Evolutionary conservation across 352 stramenopile species (phyloP), one percentile per base, ranked within the genome.

Genomic region (Phytophthora macrochlamydospora): DNA sequence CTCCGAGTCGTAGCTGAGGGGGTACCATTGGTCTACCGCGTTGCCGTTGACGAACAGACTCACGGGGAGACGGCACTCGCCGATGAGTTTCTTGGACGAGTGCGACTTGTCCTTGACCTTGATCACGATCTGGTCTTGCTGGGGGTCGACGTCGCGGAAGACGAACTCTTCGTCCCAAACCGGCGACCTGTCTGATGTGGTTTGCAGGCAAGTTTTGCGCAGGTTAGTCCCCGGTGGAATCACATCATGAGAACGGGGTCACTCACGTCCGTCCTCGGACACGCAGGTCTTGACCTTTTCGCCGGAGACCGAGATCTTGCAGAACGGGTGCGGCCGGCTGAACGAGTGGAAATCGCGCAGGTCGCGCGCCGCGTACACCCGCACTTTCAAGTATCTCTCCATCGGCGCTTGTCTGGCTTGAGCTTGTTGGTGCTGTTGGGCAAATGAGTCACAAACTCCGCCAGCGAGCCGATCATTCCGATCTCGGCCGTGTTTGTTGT

Each of bases 51-150:
- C 57, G 32, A 95, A 92, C 76, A 90, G 91, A 59, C 77, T 92
- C 40, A 95, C 51, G n/a, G 83, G 85, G 29, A 95, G 73, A 14
- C 77, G 77, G 44, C 76, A 80, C 58, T 90, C 80, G n/a, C 86
- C 86, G 48, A 94, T 93, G 38, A 93, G 74, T 11, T 69, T 77
- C 52, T 83, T 92, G 48, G 81, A 73, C n/a, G 83, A 90, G 52
- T 91, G 91, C 63, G 91, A 92, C 67, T 92, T 92, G 77, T 95
- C 83, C 70, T 92, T 92, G 60, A 95, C 82, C 55, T 92, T 65
- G 46, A 95, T 76, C 44, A 79, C 62, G 56, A 95, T 62, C 68
- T 93, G 80, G 54, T 92, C 84, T 38, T 88, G 62, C 63, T 95
- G 81, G 43, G 82, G 71, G 56, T 93, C 82, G 46, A 80, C 72